A percentile compares a stretch with the other conserved stretches of the same genome.
phyloP scores from a whole-genome alignment of 371 early-diverging fungal genomes.

The Mortierella sp. region DNA sequence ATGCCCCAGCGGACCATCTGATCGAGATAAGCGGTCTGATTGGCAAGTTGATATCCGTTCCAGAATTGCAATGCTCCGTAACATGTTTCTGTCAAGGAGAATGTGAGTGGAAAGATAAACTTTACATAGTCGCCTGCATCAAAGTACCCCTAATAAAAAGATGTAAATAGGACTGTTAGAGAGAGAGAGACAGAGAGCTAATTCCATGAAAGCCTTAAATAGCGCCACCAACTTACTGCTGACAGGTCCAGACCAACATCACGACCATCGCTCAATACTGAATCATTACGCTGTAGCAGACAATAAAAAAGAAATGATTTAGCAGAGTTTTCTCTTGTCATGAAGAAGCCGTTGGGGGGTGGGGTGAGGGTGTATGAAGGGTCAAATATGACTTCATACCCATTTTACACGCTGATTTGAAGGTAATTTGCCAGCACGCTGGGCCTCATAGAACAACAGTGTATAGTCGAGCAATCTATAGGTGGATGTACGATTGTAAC shows the following conservation, averaged over 20 bases:
- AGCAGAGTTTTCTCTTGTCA: not conserved
- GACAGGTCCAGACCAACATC: constrained; percentile 63
- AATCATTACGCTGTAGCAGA: constrained; percentile 60
- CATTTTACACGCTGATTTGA: constrained; percentile 66
- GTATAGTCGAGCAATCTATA: constrained; percentile 60
- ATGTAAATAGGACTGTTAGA: not conserved
- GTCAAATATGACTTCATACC: constrained; percentile 33
- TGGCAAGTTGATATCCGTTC: constrained; percentile 68
- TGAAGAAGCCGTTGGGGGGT: not conserved
- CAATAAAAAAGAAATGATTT: constrained; percentile 11
- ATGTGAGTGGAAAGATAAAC: constrained; percentile 71
- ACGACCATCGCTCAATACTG: constrained; percentile 64
- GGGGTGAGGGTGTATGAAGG: no score
- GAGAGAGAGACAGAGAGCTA: not conserved
- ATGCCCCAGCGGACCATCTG: constrained; percentile 74
- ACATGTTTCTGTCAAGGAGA: constrained; percentile 62
- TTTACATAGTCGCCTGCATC: constrained; percentile 71
- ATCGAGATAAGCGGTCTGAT: constrained; percentile 61
- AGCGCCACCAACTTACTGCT: constrained; percentile 49
- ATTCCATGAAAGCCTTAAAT: no score
- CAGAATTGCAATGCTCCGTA: constrained; percentile 73
- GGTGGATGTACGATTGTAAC: not conserved
- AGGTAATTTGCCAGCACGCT: constrained; percentile 68
- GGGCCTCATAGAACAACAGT: constrained; percentile 70
- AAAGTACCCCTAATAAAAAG: constrained; percentile 34